Evolutionary conservation across 179 eudicot genomes (phyloP), one percentile per base, ranked within the genome.

Genomic region (Spergularia azorica): DNA sequence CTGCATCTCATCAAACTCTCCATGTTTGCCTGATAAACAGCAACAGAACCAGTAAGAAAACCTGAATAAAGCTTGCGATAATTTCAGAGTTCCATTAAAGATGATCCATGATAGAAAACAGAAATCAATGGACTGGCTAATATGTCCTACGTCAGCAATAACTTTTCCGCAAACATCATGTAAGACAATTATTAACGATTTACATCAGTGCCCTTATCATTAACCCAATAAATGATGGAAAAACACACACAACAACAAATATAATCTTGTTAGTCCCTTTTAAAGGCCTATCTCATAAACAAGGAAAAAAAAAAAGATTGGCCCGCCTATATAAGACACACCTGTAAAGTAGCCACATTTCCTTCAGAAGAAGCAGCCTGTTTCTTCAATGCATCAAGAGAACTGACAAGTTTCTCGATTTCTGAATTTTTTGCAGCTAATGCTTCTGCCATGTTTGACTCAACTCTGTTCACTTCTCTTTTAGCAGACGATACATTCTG

Each of bases 341-440:
- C 99, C 97, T 96, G 99, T 78, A 96, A 76, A n/a, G 99, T 87
- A 61, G 95, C 90, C 83, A 94, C 70, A 86, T 88, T 94, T 80
- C 98, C 99, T 87, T 96, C 99, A 76, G 97, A 91, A 71, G 89
- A 74, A 82, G 99, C 92, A 79, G 97, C 96, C 84, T 94, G 98
- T 83, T 92, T 96, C 91, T 94, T 94, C 77, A 92, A 78, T 58
- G 85, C 86, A 76, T 96, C 97, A 77, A 92, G 81, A 78, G 99
- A 94, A 78, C 73, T 87, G 67, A 92, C 88, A 74, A 93, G 96
- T 43, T 89, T 77, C 89, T 88, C 99, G 76, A 96, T 96, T 87
- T 96, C 99, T 70, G 92, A 87, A 79, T 94, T 96, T 87, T 96
- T 96, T 63, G 97, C 97, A 59, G 93, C 86, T 86, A 94, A 86